A percentile compares a stretch with the other conserved stretches of the same genome.
Evolutionary conservation across 805 yeast species (phyloP).

Genomic region (Millerago galiae): DNA sequence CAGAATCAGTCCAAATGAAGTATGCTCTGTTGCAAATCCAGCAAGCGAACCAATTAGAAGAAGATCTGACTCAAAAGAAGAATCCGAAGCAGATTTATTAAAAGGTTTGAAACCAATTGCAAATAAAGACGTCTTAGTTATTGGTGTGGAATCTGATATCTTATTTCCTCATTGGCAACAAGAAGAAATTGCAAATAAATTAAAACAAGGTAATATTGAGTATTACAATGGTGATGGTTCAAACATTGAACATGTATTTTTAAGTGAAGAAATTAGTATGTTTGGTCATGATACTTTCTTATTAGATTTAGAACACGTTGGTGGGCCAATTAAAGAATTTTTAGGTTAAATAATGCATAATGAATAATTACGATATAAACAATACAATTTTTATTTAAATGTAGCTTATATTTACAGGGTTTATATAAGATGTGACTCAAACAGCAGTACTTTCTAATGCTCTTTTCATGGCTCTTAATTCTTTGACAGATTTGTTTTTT

Average conservation of each 20-base stretch:
- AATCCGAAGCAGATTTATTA: slow-evolving; percentile 52
- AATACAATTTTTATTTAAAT: neutral
- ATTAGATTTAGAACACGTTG: slow-evolving; percentile 72
- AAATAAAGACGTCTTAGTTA: slow-evolving; percentile 61
- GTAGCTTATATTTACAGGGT: neutral
- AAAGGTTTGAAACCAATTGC: slow-evolving; percentile 60
- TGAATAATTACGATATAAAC: neutral
- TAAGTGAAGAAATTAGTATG: slow-evolving; percentile 68
- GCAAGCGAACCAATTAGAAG: slow-evolving; percentile 48
- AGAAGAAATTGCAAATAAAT: slow-evolving; percentile 62
- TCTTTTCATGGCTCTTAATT: slow-evolving; percentile 21
- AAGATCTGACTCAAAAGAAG: slow-evolving; percentile 45
- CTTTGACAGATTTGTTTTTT: slow-evolving; percentile 22
- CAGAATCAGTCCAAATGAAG: slow-evolving; percentile 21
- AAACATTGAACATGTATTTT: slow-evolving; percentile 58
- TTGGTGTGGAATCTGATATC: slow-evolving; percentile 91
- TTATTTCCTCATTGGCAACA: slow-evolving; percentile 96
- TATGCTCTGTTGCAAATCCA: slow-evolving; percentile 36
- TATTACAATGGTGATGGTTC: slow-evolving; percentile 29
- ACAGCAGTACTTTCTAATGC: slow-evolving; percentile 15
- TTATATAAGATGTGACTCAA: slow-evolving; percentile 2
- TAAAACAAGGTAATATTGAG: slow-evolving; percentile 30
- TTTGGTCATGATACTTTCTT: slow-evolving; percentile 92
- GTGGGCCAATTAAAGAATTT: slow-evolving; percentile 65
- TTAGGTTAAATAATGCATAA: slow-evolving; percentile 30